Base-by-base conservation (phyloP, 305 asterid genomes). In the Plantago lanceolata region DNA sequence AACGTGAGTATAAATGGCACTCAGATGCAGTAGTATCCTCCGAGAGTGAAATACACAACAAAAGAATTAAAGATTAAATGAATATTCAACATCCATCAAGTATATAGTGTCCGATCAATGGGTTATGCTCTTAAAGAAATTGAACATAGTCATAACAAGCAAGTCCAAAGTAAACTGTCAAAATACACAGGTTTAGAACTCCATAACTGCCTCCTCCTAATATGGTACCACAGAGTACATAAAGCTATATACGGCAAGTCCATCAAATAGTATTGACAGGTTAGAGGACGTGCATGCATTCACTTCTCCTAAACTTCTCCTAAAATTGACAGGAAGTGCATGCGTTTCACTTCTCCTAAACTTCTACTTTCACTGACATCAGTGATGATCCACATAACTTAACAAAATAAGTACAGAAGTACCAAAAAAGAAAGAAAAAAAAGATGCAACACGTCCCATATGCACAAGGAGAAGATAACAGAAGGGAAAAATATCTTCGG, bases 1-100 rank as follows among this genome's bases (percentile, higher is more conserved):
- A 53, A 70, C 61, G 61, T 35, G 37, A 54, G 60, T 13, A 19
- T 19, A 61, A 50, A 59, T 11, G 5, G 37, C 45, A 48, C 51
- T 8, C 17, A 24, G 19, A 54, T 11, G 20, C 15, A 28, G 28
- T 19, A 55, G n/a, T 55, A 37, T 55, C 44, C 49, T 33, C 7
- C 19, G 33, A 52, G 8, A 61, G 37, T 19, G 31, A 20, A 51
- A 44, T 29, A 48, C 47, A 8, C 20, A 31, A 43, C 5, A 59
- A 6, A 12, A 9, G n/a, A 61, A 48, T 7, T 8, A 20, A 51
- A 29, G 14, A 51, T 8, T 51, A 20, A 24, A 1, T 24, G 28
- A 3, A 24, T 24, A 24, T 51, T 51, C 24, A 51, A 9, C 57
- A 51, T 51, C 29, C 57, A 51, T 19, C 57, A 51, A 51, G 12